Evolutionary conservation across 495 filamentous ascomycete genomes (phyloP), one percentile per base, ranked within the genome.

Genomic region (Aspergillus hancockii): DNA sequence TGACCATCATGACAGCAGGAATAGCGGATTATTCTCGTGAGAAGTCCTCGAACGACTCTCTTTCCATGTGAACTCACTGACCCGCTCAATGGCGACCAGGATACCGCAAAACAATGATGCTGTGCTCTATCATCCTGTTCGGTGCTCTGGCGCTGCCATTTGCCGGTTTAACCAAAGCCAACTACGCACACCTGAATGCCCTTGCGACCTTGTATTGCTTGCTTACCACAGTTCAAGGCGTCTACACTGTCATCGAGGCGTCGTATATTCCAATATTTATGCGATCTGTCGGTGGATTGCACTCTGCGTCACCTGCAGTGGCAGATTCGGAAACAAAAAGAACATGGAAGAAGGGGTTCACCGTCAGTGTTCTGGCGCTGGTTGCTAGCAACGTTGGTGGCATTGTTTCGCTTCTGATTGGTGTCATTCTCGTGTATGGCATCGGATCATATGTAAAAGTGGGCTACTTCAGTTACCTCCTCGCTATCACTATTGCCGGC

Each of bases 401-500:
- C n/a, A 16, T 41, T n/a, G 38, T 41, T n/a, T 12, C 38, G 38
- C 16, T 41, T 12, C 38, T 41, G 10, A 41, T 41, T 7, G 38
- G 38, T 16, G 14, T 41, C 38, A 41, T 41, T 7, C 38, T 41
- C 9, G 38, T 41, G 14, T 41, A 41, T 14, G 38, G 38, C 5
- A 41, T 41, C 38, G 38, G 38, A 16, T 41, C 38, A 6, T 41
- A 41, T n/a, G 38, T 18, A 14, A 8, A 41, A 18, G 38, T 41
- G 38, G 38, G 38, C 5, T 41, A 41, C 38, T 41, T 41, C 38
- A 41, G 38, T n/a, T 41, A 41, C 38, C 38, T 41, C 38, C 38
- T 41, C 2, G 38, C 38, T 7, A 41, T 41, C 3, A 41, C 38
- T 6, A 41, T 41, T 16, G 38, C 13, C 38, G 38, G 38, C 14